Evolutionary conservation across 1,284 basidiomycete genomes (phyloP), one percentile per base, ranked within the genome.

Genomic region (Sanghuangporus baumii): DNA sequence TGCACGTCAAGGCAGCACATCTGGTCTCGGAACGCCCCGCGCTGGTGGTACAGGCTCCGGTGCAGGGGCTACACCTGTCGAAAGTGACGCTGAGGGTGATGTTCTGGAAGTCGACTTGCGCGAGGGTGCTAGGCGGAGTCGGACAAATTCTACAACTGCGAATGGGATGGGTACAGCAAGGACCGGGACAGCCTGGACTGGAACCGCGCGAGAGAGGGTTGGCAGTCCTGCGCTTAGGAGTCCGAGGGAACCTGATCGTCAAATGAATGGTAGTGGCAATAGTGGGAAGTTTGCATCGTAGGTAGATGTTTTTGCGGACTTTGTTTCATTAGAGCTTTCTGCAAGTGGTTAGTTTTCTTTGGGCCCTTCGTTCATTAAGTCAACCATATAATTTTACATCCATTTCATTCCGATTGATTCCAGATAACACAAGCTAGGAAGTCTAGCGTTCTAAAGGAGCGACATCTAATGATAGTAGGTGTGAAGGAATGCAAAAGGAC

Each of bases 141-240:
- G 60, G 23, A 56, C 43, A 5, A 23, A 16, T 20, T 23, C 41
- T n/a, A 46, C 43, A n/a, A 16, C 43, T 46, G 20, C 16, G 43
- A 46, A 46, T n/a, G 43, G 43, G 5, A 14, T 46, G 43, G 43
- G 11, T 18, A 36, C 46, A 12, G 26, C 11, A 41, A 31, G 52
- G 11, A 26, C 14, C 26, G 47, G 51, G 43, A 46, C 56, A 12
- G 47, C 57, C 20, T 56, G 59, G 55, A 46, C 23, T 11, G 63
- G 51, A 31, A 65, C 47, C 11, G 63, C 40, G 40, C 50, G 55
- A 6, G 59, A 60, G 40, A 59, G 63, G 31, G 54, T 54, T 56
- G 63, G 46, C 16, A 65, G 63, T 38, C 63, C 63, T 43, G 58
- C 59, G 12, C 38, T 64, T n/a, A 47, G 63, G n/a, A 64, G 54